Evolutionary conservation across 495 filamentous ascomycete genomes (phyloP), one percentile per base, ranked within the genome.

Genomic region (Aspergillus saccharolyticus): DNA sequence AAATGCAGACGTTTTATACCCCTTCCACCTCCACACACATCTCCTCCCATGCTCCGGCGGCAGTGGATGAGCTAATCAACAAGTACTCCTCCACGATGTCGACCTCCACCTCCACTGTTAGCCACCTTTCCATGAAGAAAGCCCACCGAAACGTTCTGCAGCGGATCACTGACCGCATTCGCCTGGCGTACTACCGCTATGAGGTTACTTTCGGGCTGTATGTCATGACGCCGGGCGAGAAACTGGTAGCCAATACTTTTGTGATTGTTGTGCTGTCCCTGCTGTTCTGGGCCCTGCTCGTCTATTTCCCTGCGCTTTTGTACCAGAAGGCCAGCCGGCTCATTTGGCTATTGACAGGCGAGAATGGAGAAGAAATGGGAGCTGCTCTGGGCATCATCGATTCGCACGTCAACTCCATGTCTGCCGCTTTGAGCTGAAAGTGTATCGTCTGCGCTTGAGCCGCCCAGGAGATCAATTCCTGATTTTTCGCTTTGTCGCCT

Each of bases 131-230:
- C 44, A 46, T 63, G 43, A 52, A 53, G 19, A 63, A 61, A 20
- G 42, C 63, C 17, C 63, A 56, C 16, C 66, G 63, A 25, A 71
- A 69, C 51, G 53, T 66, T 4, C 16, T 74, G 28, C 68, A 68
- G 54, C 68, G 71, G 22, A 39, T 80, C 42, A 55, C 79, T 53
- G 78, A 80, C 53, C 80, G 81, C 66, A 71, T 88, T 22, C 78
- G 79, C 59, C 78, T 85, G 49, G 87, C 87, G 67, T 81, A 84
- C 60, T 90, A 90, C 66, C 87, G 88, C 63, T 89, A 89, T 66
- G 86, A 89, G 68, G 87, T 89, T 58, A 89, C 87, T 9, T 86
- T 86, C 65, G 80, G 83, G 33, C 73, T 89, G 20, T 90, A 90
- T 69, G 88, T 89, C 73, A 77, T 90, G 63, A 89, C 85, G 0